Base-by-base conservation (phyloP, 208 protist species). In the Borovskyia barvae region DNA sequence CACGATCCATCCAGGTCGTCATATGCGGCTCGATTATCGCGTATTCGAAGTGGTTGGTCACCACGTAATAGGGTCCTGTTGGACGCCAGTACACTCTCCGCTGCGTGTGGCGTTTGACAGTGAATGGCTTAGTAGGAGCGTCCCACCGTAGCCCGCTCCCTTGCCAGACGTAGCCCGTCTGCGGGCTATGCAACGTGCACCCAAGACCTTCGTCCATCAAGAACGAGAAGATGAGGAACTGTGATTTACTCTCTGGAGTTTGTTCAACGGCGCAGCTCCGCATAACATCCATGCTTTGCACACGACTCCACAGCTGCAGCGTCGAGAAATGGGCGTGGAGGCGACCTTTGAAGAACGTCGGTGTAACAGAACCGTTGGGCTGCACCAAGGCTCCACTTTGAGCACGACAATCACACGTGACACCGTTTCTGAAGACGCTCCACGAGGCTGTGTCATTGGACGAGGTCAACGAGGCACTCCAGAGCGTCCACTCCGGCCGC, bases 351-450 rank as follows among this genome's bases (percentile, higher is more conserved):
- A 74, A 66, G 11, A 73, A 26, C 9, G 51, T 17, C 5, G 52
- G 32, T 11, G 59, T 53, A 2, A 73, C 2, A 7, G 26, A 48
- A n/a, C 54, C 32, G 15, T 53, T 63, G 3, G 64, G 67, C 17
- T 81, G 75, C 7, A 81, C 45, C 15, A 93, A 47, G 1, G 66
- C 36, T 4, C 83, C 85, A 33, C 69, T 82, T n/a, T 66, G 66
- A 20, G 56, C 72, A 39, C 52, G 72, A 0, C 55, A 57, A 14
- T 87, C 76, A 37, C 80, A 76, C 36, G 67, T 8, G 17, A 76
- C 54, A 1, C 78, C 89, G 48, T 95, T 82, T 12, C 77, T 75
- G 62, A 85, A 92, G 1, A 95, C 73, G 2, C 46, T 78, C 89
- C 89, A 95, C 17, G 57, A 66, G 3, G 83, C 83, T 1, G 78